Evolutionary conservation across 192 early-diverging fungal species (phyloP).

Genomic region (Coemansia sp.): DNA sequence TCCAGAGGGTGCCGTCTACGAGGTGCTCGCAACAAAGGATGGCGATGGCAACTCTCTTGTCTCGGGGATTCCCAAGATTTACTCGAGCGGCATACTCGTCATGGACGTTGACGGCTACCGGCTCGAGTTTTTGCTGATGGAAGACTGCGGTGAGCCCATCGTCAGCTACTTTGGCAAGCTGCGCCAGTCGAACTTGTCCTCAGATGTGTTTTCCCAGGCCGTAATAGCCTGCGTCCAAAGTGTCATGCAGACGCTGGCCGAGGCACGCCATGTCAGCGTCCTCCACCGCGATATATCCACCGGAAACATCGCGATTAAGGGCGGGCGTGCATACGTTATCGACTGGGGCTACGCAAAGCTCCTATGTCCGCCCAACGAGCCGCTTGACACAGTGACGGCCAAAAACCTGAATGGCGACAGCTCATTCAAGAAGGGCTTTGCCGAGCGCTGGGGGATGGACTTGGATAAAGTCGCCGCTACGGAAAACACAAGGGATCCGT

Average conservation of each 20-base stretch:
- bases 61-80: neutral
- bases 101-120: neutral
- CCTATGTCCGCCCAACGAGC: neutral
- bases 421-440: neutral
- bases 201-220: neutral
- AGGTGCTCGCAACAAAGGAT: neutral
- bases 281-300: slow-evolving; percentile 12
- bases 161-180: neutral
- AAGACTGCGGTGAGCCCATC: slow-evolving; percentile 7
- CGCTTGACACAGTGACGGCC: neutral
- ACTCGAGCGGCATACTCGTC: neutral
- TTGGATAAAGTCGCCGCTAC: neutral
- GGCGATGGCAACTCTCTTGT: neutral
- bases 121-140: slow-evolving; percentile 3
- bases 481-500: neutral
- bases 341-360: slow-evolving; percentile 11
- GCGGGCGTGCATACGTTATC: neutral
- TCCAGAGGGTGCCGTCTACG: slow-evolving; percentile 17
- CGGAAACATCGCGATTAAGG: slow-evolving; percentile 6
- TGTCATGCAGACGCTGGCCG: neutral
- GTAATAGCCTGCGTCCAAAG: neutral
- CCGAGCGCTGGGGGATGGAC: neutral
- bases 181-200: neutral
- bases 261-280: slow-evolving; percentile 2
- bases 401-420: neutral